Evolutionary conservation across 371 early-diverging fungal genomes (phyloP), one percentile per base, ranked within the genome.

Genomic region (Aphelidium insulamus): DNA sequence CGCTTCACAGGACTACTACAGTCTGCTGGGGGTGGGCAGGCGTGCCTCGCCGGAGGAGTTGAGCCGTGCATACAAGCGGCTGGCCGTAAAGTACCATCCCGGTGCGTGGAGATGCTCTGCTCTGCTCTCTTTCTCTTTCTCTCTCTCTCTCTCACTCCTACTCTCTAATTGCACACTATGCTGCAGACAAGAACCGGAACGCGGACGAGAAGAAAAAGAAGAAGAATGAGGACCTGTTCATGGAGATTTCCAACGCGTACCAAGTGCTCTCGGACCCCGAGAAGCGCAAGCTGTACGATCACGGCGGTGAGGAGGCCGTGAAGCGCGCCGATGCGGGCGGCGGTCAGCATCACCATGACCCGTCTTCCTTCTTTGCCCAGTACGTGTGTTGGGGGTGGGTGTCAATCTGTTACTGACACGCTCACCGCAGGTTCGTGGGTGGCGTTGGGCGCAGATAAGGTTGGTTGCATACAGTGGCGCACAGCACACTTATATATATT

Each of bases 291-390:
- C 65, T 77, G 26, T 95, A 92, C 52, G 95, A 97, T 55, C 66
- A 66, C 28, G 81, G 79, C 40, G 92, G 92, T 19, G 88, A 84
- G 52, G 90, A 88, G 38, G 92, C 88, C 4, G 51, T 92, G 35
- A 75, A 85, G 44, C 54, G 51, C 34, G 58, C 61, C 10, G 54
- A 61, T 16, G 59, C 54, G 18, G 59, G 62, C 5, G 66, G 64
- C 20, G 64, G 56, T n/a, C 61, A 59, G 3, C 34, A 33, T 5
- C 82, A 78, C 65, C 82, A 79, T 40, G 77, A 90, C 45, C 85
- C 91, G 2, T 84, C 84, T 49, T 87, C 87, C 54, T 80, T 90
- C 34, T 87, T 88, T 49, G 63, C 75, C 5, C 85, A 87, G 55
- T 64, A 46, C 21, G 54, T 19, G 16, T 5, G 8, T 79, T 66